Percentiles rank a stretch among this genome's conserved stretches.
phyloP scores from a whole-genome alignment of 1,284 basidiomycete species.

The Leccinum proximum region DNA sequence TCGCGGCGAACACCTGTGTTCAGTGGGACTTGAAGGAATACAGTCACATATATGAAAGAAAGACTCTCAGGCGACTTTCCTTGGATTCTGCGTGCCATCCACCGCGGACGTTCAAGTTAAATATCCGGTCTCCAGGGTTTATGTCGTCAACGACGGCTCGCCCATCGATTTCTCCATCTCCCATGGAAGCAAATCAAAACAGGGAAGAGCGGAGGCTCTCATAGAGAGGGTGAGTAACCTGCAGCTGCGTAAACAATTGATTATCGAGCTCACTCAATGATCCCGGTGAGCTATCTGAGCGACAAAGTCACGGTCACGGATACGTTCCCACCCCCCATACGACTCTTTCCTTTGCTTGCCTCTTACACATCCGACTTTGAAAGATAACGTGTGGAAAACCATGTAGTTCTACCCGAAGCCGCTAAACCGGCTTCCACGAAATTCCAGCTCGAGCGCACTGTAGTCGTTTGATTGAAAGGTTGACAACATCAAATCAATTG shows the following conservation, averaged over 20 bases:
- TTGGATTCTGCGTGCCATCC: neutral
- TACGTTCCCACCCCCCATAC: neutral
- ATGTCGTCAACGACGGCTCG: neutral
- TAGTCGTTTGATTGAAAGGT: neutral
- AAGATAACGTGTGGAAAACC: neutral
- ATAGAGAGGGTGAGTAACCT: neutral
- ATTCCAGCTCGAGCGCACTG: neutral
- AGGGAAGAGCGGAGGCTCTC: neutral
- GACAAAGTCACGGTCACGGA: neutral
- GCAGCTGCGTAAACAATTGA: neutral
- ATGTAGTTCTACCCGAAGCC: neutral
- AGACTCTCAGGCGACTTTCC: neutral
- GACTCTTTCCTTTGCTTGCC: neutral
- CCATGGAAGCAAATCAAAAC: neutral
- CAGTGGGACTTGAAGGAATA: neutral
- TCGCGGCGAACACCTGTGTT: neutral
- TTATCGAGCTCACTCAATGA: neutral
- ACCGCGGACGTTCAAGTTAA: neutral
- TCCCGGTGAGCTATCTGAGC: neutral
- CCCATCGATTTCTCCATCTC: neutral
- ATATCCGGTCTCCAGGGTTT: neutral
- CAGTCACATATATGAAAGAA: neutral
- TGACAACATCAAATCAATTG: too few relatives aligned
- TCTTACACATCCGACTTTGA: neutral
- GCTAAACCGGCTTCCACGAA: neutral